Percentiles rank a stretch among this genome's conserved stretches.
Evolutionary conservation across 345 rosid genomes (phyloP).

Genomic region (Acer yangbiense): DNA sequence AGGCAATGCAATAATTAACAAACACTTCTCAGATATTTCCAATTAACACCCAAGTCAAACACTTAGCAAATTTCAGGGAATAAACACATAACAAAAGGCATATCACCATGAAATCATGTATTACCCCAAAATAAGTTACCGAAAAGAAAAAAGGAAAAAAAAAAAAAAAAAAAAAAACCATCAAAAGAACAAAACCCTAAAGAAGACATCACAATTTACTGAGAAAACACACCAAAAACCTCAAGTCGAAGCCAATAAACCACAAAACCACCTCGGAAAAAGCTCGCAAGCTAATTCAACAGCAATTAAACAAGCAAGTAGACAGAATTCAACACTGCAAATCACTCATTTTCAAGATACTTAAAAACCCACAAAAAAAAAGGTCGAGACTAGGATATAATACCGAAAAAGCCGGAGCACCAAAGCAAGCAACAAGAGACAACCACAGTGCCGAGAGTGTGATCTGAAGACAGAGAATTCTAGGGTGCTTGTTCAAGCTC

Average conservation of each 20-base stretch:
- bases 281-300: slow-evolving; percentile 13
- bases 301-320: slow-evolving; percentile 22
- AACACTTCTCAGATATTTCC: background rate
- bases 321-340: slow-evolving; percentile 13
- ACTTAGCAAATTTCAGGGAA: background rate
- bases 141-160: background rate
- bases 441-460: slow-evolving; percentile 23
- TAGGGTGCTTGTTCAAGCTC: slow-evolving; percentile 40
- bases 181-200: slow-evolving; percentile 25
- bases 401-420: slow-evolving; percentile 24
- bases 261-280: slow-evolving; percentile 7
- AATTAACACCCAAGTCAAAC: slow-evolving; percentile 11
- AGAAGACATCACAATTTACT: background rate
- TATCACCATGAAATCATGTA: background rate
- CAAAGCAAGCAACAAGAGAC: slow-evolving; percentile 15
- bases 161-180: background rate
- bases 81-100: background rate
- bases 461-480: slow-evolving; percentile 38
- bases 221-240: background rate
- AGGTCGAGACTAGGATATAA: slow-evolving; percentile 2
- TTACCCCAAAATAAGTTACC: background rate
- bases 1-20: slow-evolving; percentile 2
- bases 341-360: slow-evolving; percentile 23
- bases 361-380: background rate
- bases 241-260: background rate